phyloP scores from a whole-genome alignment of 805 yeast genomes.

The Wickerhamomyces chambardii region DNA sequence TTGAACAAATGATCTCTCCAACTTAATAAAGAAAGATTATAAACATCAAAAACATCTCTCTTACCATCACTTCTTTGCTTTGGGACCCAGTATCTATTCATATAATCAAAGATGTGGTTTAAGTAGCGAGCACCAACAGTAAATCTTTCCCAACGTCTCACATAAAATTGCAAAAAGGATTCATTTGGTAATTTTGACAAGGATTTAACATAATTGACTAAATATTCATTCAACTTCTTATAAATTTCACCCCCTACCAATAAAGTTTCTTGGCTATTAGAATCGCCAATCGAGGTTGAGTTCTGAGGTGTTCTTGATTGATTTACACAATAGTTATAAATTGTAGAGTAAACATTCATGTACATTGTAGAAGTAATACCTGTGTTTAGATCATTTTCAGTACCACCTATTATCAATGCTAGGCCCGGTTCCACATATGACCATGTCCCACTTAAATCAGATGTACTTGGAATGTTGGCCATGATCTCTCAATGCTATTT shows the following conservation, averaged over 20 bases:
- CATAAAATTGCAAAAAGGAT: slow-evolving; percentile 73
- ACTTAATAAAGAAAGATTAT: slow-evolving; percentile 75
- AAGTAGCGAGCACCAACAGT: slow-evolving; percentile 87
- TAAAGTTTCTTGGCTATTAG: slow-evolving; percentile 25
- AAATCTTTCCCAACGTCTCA: slow-evolving; percentile 80
- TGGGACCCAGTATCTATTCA: slow-evolving; percentile 96
- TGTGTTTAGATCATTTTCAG: slow-evolving; percentile 41
- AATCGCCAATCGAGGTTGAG: slow-evolving; percentile 12
- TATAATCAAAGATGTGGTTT: slow-evolving; percentile 89
- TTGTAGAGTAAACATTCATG: slow-evolving; percentile 86
- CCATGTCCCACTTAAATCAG: slow-evolving; percentile 68
- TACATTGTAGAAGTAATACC: slow-evolving; percentile 66
- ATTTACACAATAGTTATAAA: slow-evolving; percentile 87
- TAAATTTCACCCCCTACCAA: slow-evolving; percentile 90
- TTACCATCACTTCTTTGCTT: slow-evolving; percentile 93
- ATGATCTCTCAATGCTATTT: too few relatives aligned
- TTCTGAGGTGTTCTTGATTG: slow-evolving; percentile 47
- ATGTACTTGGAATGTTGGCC: slow-evolving; percentile 51
- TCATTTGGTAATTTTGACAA: slow-evolving; percentile 48
- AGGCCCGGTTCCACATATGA: slow-evolving; percentile 69
- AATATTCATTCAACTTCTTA: slow-evolving; percentile 56
- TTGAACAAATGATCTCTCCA: slow-evolving; percentile 85
- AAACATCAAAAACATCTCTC: slow-evolving; percentile 83
- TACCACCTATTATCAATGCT: slow-evolving; percentile 56
- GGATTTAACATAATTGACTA: slow-evolving; percentile 46